phyloP scores from a whole-genome alignment of 129 eudicot genomes.

The Ambrosia trifida region DNA sequence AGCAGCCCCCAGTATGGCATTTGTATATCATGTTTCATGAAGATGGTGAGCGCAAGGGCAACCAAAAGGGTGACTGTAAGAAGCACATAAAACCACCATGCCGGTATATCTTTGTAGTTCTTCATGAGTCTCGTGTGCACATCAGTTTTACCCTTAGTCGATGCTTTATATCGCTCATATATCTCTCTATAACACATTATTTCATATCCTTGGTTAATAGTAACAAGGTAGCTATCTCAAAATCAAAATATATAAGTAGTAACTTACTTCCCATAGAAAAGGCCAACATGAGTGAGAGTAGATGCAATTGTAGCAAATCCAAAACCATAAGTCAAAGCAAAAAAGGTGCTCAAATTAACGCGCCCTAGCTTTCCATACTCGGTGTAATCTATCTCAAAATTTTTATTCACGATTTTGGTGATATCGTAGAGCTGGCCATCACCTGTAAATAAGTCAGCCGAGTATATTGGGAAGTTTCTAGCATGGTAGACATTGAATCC shows the following conservation, averaged over 20 bases:
- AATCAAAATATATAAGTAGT: not conserved
- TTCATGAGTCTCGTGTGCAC: conserved; percentile 80
- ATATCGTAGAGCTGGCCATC: conserved; percentile 55
- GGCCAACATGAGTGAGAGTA: conserved; percentile 62
- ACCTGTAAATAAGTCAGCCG: conserved; percentile 45
- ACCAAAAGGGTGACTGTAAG: conserved; percentile 46
- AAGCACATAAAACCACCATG: conserved; percentile 69
- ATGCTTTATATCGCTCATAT: conserved; percentile 50
- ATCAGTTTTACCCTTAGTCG: conserved; percentile 49
- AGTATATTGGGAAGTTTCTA: conserved; percentile 52
- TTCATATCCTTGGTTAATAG: not conserved
- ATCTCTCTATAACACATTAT: conserved; percentile 41
- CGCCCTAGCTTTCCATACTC: conserved; percentile 56
- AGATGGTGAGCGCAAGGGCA: conserved; percentile 56
- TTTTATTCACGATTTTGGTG: conserved; percentile 41
- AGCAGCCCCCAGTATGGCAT: conserved; percentile 83
- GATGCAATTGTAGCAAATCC: conserved; percentile 80
- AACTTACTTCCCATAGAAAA: conserved; percentile 74
- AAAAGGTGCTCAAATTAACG: conserved; percentile 59
- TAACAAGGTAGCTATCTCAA: not conserved
- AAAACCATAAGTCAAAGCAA: conserved; percentile 66
- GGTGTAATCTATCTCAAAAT: conserved; percentile 49
- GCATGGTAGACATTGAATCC: conserved; percentile 61
- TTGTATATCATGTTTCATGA: conserved; percentile 63
- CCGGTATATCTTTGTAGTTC: conserved; percentile 65